Conservation (phyloP, 2,329 filamentous ascomycete genomes). For the Phyllosticta ampelicida region DNA sequence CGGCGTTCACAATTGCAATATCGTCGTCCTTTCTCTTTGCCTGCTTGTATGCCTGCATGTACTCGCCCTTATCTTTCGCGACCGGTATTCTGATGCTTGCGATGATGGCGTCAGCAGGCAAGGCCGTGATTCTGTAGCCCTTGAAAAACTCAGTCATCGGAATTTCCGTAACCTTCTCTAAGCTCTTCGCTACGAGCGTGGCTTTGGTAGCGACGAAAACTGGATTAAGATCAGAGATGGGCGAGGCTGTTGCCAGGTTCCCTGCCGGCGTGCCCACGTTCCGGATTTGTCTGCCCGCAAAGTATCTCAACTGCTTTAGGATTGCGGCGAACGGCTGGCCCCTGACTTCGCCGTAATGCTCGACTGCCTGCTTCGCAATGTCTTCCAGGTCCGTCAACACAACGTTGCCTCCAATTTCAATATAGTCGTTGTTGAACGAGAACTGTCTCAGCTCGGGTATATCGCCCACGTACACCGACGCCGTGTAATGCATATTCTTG, state of each 20-base stretch:
- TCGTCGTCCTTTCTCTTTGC: conserved; percentile 96
- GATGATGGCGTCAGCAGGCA: conserved; percentile 73
- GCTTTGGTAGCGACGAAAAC: conserved; percentile 83
- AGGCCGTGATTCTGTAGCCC: conserved; percentile 75
- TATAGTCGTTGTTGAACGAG: conserved; percentile 61
- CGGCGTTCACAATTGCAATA: conserved; percentile 91
- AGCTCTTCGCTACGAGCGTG: conserved; percentile 67
- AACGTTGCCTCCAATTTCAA: conserved; percentile 92
- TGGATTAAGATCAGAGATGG: conserved; percentile 92
- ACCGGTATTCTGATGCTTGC: conserved; percentile 77
- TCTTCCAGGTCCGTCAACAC: conserved; percentile 82
- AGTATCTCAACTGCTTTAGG: conserved; percentile 86
- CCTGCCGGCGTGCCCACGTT: conserved; percentile 97
- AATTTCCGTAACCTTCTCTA: conserved; percentile 65
- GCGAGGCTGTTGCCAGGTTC: conserved; percentile 86
- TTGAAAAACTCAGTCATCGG: conserved; percentile 89
- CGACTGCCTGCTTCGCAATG: conserved; percentile 68
- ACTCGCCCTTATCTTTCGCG: conserved; percentile 64
- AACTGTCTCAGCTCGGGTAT: conserved; percentile 83
- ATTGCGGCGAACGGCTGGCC: conserved; percentile 84
- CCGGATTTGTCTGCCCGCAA: conserved; percentile 88
- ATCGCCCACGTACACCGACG: conserved; percentile 87
- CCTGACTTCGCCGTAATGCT: conserved; percentile 60
- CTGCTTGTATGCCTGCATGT: conserved; percentile 86
- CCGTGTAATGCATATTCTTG: conserved; percentile 82